Evolutionary conservation across 352 stramenopile genomes (phyloP).

Genomic region (Globisporangium barbulae): DNA sequence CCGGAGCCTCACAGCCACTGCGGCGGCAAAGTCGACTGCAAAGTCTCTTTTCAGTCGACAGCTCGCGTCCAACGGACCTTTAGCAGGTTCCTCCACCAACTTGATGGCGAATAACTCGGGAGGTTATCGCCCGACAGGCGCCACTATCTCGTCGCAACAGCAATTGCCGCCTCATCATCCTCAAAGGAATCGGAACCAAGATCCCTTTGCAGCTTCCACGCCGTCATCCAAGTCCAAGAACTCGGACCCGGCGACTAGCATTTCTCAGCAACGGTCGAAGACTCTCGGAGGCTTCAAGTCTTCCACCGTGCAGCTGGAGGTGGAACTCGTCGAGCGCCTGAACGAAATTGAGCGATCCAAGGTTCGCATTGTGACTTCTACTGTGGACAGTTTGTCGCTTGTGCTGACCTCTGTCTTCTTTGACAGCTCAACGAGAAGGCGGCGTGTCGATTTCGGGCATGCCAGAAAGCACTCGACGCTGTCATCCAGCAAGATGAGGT

Average conservation of each 20-base stretch:
- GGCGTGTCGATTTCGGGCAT: slow-evolving; percentile 44
- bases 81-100: neutral
- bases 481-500: slow-evolving; percentile 67
- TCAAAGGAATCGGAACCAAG: slow-evolving; percentile 5
- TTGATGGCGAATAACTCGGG: neutral
- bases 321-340: slow-evolving; percentile 57
- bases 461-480: slow-evolving; percentile 42
- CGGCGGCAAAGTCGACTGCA: slow-evolving; percentile 20
- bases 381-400: neutral
- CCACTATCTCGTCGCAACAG: neutral
- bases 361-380: slow-evolving; percentile 19
- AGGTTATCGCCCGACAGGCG: slow-evolving; percentile 11
- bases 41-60: slow-evolving; percentile 18
- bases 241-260: neutral
- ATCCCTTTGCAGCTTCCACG: slow-evolving; percentile 11
- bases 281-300: slow-evolving; percentile 42
- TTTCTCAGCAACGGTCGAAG: neutral
- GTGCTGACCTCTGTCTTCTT: neutral
- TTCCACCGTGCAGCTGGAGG: slow-evolving; percentile 47
- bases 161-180: slow-evolving; percentile 1
- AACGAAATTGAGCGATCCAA: slow-evolving; percentile 69
- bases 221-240: neutral
- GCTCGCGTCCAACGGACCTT: neutral
- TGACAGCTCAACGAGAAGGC: slow-evolving; percentile 54
- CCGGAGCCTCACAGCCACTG: slow-evolving; percentile 24